These are phyloP conservation scores for Secale cereale DNA, from an alignment of 176 grass and related monocot species.

Conservation along the genomic window DNA sequence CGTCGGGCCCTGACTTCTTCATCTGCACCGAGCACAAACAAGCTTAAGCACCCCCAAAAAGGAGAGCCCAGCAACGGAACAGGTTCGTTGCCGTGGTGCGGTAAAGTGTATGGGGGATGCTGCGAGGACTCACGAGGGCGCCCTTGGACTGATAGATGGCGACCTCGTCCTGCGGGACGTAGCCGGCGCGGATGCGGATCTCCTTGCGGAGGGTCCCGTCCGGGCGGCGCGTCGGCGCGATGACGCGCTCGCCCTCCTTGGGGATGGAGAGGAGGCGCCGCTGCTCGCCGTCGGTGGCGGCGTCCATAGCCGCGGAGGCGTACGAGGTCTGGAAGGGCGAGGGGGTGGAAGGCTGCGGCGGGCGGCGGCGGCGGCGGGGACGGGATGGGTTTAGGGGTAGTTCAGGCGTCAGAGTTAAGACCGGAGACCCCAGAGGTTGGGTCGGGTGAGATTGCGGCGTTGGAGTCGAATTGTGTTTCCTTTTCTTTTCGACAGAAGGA, in stretches of 20 bases:
- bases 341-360: not conserved
- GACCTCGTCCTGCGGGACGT: conserved; percentile 97
- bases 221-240: conserved; percentile 76
- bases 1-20: conserved; percentile 70
- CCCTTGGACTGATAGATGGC: conserved; percentile 98
- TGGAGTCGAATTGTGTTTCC: not conserved
- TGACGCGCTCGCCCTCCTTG: conserved; percentile 90
- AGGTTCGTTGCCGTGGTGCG: not conserved
- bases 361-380: not conserved
- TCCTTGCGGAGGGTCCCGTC: conserved; percentile 91
- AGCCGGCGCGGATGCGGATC: conserved; percentile 92
- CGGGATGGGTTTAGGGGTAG: conserved; percentile 45
- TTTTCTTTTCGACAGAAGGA: not conserved
- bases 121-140: conserved; percentile 50
- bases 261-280: conserved; percentile 69
- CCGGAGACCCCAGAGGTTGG: not conserved
- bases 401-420: conserved; percentile 17
- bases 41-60: not conserved
- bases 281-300: conserved; percentile 38
- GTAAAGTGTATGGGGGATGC: not conserved
- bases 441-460: conserved; percentile 8
- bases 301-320: conserved; percentile 27
- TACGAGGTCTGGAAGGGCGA: conserved; percentile 3
- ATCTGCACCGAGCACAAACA: conserved; percentile 50
- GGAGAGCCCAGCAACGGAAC: not conserved